These are phyloP conservation scores for Dactylellina parvicollis DNA, from an alignment of 2,329 filamentous ascomycete species.

Conservation along the genomic window DNA sequence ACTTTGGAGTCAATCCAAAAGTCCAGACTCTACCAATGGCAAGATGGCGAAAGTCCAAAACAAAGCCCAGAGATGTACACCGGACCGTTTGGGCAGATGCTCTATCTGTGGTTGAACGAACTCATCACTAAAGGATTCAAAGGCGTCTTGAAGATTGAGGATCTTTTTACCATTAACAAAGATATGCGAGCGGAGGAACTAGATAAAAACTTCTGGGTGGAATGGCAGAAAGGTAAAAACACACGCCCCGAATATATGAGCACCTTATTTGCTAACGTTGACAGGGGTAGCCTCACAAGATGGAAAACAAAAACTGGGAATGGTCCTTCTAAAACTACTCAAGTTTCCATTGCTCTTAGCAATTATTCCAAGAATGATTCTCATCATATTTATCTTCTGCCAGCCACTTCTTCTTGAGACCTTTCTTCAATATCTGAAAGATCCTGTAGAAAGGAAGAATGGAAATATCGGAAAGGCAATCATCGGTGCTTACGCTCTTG, in stretches of 20 bases:
- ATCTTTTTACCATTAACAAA: conserved; percentile 56
- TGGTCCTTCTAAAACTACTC: conserved; percentile 4
- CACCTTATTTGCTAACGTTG: background rate
- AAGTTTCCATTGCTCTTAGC: conserved; percentile 56
- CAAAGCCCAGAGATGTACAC: conserved; percentile 61
- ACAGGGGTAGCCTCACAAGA: background rate
- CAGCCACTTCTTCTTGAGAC: conserved; percentile 60
- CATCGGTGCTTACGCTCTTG: conserved; percentile 59
- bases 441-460: conserved; percentile 42
- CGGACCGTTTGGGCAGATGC: conserved; percentile 60
- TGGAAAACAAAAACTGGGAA: conserved; percentile 3
- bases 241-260: background rate
- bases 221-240: conserved; percentile 55
- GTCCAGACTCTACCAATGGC: background rate
- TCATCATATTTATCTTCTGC: conserved; percentile 59
- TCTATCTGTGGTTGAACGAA: conserved; percentile 61
- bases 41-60: conserved; percentile 34
- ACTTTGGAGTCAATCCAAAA: conserved; percentile 12
- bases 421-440: conserved; percentile 59
- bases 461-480: conserved; percentile 57
- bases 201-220: conserved; percentile 62
- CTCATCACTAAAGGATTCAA: conserved; percentile 60
- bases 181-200: conserved; percentile 60
- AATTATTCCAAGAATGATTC: conserved; percentile 57
- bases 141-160: conserved; percentile 27